Evolutionary conservation across 805 yeast genomes (phyloP).

Genomic region (Metschnikowia matae): DNA sequence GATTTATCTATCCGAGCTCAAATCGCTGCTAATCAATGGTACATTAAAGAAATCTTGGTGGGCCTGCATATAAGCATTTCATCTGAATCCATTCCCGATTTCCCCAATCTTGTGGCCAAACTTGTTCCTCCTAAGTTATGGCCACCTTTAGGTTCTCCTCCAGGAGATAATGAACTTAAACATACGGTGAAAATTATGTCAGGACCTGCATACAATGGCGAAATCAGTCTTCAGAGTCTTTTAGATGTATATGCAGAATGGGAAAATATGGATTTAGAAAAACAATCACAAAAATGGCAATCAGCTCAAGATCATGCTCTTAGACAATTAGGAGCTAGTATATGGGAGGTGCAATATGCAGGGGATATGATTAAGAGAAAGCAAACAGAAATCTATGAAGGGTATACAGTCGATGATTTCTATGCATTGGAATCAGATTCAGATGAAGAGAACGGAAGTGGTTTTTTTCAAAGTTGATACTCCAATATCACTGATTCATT

Average conservation of each 20-base stretch:
- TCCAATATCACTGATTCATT: too few relatives aligned
- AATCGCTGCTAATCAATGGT: conserved; percentile 12
- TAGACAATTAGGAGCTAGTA: conserved; percentile 3
- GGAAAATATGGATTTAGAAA: neutral
- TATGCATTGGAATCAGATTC: neutral
- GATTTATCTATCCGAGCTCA: conserved; percentile 41
- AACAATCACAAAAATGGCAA: conserved; percentile 5
- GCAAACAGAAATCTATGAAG: neutral
- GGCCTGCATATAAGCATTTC: neutral
- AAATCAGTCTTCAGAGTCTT: neutral
- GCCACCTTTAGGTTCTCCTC: conserved; percentile 7
- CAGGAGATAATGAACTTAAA: conserved; percentile 5
- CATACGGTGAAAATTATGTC: neutral
- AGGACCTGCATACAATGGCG: neutral
- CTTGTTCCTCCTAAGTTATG: conserved; percentile 6
- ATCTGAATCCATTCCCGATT: neutral
- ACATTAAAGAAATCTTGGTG: neutral
- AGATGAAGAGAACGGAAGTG: too few relatives aligned
- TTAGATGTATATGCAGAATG: conserved; percentile 4
- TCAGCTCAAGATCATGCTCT: conserved; percentile 4
- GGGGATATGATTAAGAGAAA: neutral
- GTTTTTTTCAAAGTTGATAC: too few relatives aligned
- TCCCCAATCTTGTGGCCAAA: conserved; percentile 7
- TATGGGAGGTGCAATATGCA: conserved; percentile 5
- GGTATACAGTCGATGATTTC: neutral